These are phyloP conservation scores for Ceratocystis destructans DNA, from an alignment of 2,329 filamentous ascomycete genomes.

Conservation along the genomic window DNA sequence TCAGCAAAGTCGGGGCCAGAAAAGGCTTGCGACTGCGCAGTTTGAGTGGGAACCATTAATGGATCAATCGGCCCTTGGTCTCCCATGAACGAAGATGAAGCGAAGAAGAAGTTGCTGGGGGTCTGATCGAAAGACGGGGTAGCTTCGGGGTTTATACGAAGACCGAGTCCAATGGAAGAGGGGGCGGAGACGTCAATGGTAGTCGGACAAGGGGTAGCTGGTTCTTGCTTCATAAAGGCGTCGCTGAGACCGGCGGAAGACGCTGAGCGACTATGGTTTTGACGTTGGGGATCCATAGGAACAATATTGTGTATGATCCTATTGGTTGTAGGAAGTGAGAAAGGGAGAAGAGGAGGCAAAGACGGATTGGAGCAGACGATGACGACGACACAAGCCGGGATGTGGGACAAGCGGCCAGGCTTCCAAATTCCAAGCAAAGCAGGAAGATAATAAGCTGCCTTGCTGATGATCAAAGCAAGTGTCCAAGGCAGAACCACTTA, in stretches of 20 bases:
- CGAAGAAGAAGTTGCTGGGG: slow-evolving; percentile 28
- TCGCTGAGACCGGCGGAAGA: slow-evolving; percentile 45
- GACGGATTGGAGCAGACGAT: not conserved
- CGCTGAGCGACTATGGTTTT: slow-evolving; percentile 41
- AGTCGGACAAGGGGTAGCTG: slow-evolving; percentile 33
- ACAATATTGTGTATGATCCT: not conserved
- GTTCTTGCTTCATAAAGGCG: slow-evolving; percentile 49
- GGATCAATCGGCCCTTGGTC: slow-evolving; percentile 31
- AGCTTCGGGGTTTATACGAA: slow-evolving; percentile 37
- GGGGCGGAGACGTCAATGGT: slow-evolving; percentile 38
- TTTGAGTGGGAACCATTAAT: slow-evolving; percentile 28
- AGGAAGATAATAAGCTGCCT: not conserved
- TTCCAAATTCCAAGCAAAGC: slow-evolving; percentile 10
- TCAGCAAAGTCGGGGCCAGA: slow-evolving; percentile 30
- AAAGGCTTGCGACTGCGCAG: slow-evolving; percentile 31
- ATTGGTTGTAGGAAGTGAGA: not conserved
- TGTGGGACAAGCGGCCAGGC: slow-evolving; percentile 10
- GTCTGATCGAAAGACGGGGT: slow-evolving; percentile 23
- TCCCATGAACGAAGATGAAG: slow-evolving; percentile 32
- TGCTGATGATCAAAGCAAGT: not conserved
- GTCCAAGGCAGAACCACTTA: not conserved
- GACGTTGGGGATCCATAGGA: slow-evolving; percentile 29
- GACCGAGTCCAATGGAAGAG: slow-evolving; percentile 40
- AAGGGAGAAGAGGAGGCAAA: not conserved
- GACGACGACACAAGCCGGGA: not conserved